Conservation (phyloP, 148 eudicot species). For the Fagopyrum esculentum region DNA sequence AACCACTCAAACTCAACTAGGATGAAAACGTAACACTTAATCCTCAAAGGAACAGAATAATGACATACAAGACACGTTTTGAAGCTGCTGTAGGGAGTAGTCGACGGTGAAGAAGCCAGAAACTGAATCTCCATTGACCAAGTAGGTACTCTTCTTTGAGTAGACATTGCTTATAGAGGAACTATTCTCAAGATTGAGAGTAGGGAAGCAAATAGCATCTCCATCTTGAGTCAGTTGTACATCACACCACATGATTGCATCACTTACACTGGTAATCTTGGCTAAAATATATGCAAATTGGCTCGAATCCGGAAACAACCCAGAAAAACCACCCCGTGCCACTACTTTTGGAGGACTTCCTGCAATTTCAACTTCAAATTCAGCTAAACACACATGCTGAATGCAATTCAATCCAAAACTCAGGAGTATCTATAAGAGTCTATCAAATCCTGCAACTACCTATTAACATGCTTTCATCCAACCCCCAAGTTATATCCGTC, state of each 20-base stretch:
- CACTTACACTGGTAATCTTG: conserved; percentile 21
- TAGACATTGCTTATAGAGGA: conserved; percentile 19
- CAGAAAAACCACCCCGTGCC: conserved; percentile 80
- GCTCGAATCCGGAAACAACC: conserved; percentile 74
- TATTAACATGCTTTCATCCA: no score
- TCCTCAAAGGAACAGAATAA: neutral
- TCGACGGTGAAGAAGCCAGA: conserved; percentile 64
- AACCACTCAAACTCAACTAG: neutral
- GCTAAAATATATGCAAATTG: conserved; percentile 39
- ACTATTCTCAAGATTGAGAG: conserved; percentile 46
- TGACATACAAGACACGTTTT: conserved; percentile 50
- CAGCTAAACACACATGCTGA: neutral
- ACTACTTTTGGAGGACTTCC: conserved; percentile 56
- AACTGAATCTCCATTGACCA: conserved; percentile 48
- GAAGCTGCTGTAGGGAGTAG: conserved; percentile 50
- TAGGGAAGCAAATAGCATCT: conserved; percentile 72
- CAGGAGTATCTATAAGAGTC: neutral
- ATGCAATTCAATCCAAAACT: neutral
- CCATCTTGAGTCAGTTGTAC: conserved; percentile 69
- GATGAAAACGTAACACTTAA: neutral
- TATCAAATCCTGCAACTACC: no score
- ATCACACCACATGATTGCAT: conserved; percentile 74
- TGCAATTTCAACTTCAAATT: conserved; percentile 18
- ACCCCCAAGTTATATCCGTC: no score
- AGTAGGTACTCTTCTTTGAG: conserved; percentile 31